Base-by-base conservation (phyloP, 202 grass and related monocot genomes). In the Dendrocalamus latiflorus region DNA sequence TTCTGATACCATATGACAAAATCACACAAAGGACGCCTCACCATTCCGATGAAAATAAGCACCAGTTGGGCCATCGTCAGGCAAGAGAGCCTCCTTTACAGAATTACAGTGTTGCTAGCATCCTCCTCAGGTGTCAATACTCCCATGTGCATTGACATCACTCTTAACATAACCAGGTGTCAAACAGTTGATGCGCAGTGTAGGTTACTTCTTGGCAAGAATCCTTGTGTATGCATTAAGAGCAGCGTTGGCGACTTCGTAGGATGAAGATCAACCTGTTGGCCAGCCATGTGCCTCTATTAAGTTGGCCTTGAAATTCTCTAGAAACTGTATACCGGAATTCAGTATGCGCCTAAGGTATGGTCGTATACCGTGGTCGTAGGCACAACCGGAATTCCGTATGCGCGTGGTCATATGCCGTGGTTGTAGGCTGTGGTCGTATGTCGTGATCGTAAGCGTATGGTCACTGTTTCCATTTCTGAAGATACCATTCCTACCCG, bases 81-180 rank as follows among this genome's bases (percentile, higher is more conserved):
- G 87, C 87, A 93, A 76, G 37, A 97, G 86, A 28, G 91, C 91
- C 17, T 91, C 83, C 66, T 86, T n/a, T n/a, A n/a, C n/a, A n/a
- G n/a, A n/a, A n/a, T 89, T 76, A 91, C 84, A 3, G 87, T 79
- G 41, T 90, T 92, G 57, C 88, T 89, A 44, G 91, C 86, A 37
- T 84, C 94, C 78, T 97, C 89, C 50, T 91, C 91, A 1, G 86
- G 72, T 9, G 93, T 87, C 84, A 87, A 47, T 28, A 58, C 67
- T 13, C 90, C 93, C 22, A 81, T 91, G 62, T 93, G 79, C 79
- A 76, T 83, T 38, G 55, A 93, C 0, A 93, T 93, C 90, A 3
- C 62, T 91, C 78, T 87, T 93, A 15, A 96, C 93, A 77, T 86
- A 93, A 50, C 90, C 86, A 34, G 93, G 93, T 39, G 76, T 82